Evolutionary conservation across 2,329 filamentous ascomycete genomes (phyloP).

Genomic region (Pseudogymnoascus sp.): DNA sequence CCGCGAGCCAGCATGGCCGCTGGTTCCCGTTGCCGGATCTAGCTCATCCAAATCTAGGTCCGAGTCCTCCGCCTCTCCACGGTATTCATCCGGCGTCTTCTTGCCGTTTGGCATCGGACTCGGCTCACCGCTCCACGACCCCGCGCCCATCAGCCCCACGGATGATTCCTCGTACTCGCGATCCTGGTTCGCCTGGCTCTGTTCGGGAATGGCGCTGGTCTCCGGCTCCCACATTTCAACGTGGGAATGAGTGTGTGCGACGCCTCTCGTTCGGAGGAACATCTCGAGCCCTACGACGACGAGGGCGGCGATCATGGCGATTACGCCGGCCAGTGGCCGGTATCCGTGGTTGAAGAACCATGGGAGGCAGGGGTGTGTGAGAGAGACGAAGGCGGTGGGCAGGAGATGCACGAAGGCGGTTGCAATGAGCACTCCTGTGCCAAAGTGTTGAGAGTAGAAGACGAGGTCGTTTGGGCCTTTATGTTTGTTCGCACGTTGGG

Average conservation of each 20-base stretch:
- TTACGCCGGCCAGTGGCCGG: constrained; percentile 67
- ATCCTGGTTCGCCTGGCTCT: constrained; percentile 29
- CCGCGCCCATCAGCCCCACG: constrained; percentile 49
- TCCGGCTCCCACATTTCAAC: constrained; percentile 19
- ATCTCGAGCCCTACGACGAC: constrained; percentile 81
- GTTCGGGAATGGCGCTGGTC: constrained; percentile 15
- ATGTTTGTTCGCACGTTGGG: constrained; percentile 24
- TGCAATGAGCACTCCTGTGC: constrained; percentile 77
- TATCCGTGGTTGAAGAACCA: constrained; percentile 74
- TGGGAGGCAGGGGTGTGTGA: constrained; percentile 61
- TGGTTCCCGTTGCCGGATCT: constrained; percentile 34
- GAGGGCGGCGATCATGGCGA: constrained; percentile 76
- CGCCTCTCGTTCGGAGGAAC: constrained; percentile 68
- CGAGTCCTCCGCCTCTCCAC: constrained; percentile 37
- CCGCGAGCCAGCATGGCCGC: constrained; percentile 20
- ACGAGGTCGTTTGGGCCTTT: constrained; percentile 30
- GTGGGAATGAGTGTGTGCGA: constrained; percentile 53
- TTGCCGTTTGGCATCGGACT: constrained; percentile 34
- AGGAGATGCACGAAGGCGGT: constrained; percentile 72
- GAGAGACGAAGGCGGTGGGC: constrained; percentile 51
- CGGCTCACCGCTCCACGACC: constrained; percentile 49
- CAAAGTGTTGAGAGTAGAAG: constrained; percentile 59
- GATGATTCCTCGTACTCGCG: constrained; percentile 32
- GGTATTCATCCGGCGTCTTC: constrained; percentile 27
- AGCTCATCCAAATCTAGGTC: constrained; percentile 56